Evolutionary conservation across 495 filamentous ascomycete genomes (phyloP).

Genomic region (Geopyxis carbonaria): DNA sequence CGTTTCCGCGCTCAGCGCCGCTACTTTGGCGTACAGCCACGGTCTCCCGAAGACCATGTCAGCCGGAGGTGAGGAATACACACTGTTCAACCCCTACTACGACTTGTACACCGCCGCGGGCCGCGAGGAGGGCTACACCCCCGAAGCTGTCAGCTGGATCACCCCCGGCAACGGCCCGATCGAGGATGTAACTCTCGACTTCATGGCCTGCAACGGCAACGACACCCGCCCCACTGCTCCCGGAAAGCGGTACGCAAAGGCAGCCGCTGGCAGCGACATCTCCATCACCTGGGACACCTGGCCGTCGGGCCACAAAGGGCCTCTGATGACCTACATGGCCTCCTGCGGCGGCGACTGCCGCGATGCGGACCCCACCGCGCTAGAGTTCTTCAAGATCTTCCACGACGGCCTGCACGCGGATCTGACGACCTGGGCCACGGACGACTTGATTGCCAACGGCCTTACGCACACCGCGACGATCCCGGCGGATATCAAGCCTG

Average conservation of each 20-base stretch:
- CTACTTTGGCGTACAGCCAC: not conserved
- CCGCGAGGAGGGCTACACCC: not conserved
- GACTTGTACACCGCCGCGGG: not conserved
- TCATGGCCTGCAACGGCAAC: conserved; percentile 50
- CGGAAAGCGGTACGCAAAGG: conserved; percentile 35
- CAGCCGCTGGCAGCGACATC: conserved; percentile 38
- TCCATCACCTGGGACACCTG: conserved; percentile 50
- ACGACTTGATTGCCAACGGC: conserved; percentile 21
- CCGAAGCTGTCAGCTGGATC: not conserved
- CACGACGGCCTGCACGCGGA: conserved; percentile 42
- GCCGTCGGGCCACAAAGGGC: conserved; percentile 50
- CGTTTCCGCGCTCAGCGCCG: conserved; percentile 1
- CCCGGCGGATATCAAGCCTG: conserved; percentile 35
- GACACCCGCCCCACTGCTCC: no score
- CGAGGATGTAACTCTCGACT: conserved; percentile 29
- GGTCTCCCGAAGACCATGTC: no score
- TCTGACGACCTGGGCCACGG: conserved; percentile 47
- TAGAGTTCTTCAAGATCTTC: conserved; percentile 54
- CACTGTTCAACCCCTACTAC: no score
- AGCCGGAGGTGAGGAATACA: no score
- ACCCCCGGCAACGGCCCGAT: conserved; percentile 31
- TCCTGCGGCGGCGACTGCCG: conserved; percentile 55
- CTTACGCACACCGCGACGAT: not conserved
- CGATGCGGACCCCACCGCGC: conserved; percentile 41
- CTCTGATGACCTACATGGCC: conserved; percentile 57